Conservation (phyloP, 2,329 filamentous ascomycete genomes). For the Cryphonectria radicalis region DNA sequence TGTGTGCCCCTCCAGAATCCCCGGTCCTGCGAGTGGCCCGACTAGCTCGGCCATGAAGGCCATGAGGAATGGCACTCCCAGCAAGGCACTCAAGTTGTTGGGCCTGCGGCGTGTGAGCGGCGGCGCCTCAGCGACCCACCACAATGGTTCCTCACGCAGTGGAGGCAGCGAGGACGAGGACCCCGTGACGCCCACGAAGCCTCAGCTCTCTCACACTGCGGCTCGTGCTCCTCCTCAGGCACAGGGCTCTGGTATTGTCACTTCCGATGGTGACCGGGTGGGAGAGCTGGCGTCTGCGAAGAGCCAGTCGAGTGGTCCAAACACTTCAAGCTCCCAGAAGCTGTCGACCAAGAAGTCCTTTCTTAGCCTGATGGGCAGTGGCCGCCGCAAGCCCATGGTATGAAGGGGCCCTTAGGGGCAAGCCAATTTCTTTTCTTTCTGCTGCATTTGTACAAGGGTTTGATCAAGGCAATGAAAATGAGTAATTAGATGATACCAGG, state of each 20-base stretch:
- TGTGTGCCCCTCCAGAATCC: conserved; percentile 20
- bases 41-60: conserved; percentile 19
- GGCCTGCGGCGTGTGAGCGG: conserved; percentile 9
- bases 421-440: not conserved
- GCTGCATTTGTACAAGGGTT: not conserved
- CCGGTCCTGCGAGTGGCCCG: conserved; percentile 2
- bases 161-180: not conserved
- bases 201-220: not conserved
- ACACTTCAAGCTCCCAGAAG: not conserved
- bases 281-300: not conserved
- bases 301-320: not conserved
- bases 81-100: conserved; percentile 24
- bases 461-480: not conserved
- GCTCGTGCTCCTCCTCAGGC: not conserved
- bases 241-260: not conserved
- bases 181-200: conserved; percentile 14
- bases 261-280: not conserved
- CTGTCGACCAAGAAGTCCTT: conserved; percentile 15
- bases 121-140: not conserved
- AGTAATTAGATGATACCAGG: not conserved
- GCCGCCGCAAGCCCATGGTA: not conserved
- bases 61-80: conserved; percentile 22
- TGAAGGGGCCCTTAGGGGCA: not conserved
- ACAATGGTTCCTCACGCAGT: not conserved
- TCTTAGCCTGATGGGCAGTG: conserved; percentile 13